Evolutionary conservation across 1,284 basidiomycete genomes (phyloP), one percentile per base, ranked within the genome.

Genomic region (Leccinum angustisporum): DNA sequence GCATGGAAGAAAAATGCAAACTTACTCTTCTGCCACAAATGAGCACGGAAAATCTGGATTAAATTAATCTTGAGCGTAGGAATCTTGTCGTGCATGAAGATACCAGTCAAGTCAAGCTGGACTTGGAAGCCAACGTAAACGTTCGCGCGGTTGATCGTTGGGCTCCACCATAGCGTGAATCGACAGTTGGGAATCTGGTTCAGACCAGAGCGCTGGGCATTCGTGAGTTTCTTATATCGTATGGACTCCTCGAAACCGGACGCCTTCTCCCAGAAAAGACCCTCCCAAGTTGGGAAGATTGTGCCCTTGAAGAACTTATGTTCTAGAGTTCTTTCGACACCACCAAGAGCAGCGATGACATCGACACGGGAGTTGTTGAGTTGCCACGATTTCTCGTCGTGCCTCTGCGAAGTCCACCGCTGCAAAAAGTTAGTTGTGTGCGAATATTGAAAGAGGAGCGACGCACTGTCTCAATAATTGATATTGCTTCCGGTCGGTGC

Each of bases 81-180:
- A 68, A 99, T 96, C 82, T 99, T 98, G 71, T 95, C 96, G 77
- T 97, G 95, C 90, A 93, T 94, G 81, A 94, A 93, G 62, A 93
- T 93, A 74, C 95, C 97, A 27, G 97, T 98, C 66, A 98, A 78
- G 83, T 98, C 97, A 56, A 98, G 86, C 73, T 98, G 97, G 21
- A 99, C 97, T 78, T 99, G 97, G 91, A 99, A 99, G 86, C 97
- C 97, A 74, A 98, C 95, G 74, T 98, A 98, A 76, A 98, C 95
- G 74, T 98, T 99, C 60, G 96, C 95, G 67, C 96, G 92, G 79
- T 98, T 98, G 81, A 98, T 95, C 1, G 93, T 95, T 18, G 95
- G 95, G 73, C 92, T 95, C 97, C 97, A 99, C 97, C 97, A 99
- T 6, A 99, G 84, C 3, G 96, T 99, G 81, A 99, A 99, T n/a